A percentile compares a stretch with the other conserved stretches of the same genome.
phyloP scores from a whole-genome alignment of 176 grass and related monocot species.

The Panicum miliaceum region DNA sequence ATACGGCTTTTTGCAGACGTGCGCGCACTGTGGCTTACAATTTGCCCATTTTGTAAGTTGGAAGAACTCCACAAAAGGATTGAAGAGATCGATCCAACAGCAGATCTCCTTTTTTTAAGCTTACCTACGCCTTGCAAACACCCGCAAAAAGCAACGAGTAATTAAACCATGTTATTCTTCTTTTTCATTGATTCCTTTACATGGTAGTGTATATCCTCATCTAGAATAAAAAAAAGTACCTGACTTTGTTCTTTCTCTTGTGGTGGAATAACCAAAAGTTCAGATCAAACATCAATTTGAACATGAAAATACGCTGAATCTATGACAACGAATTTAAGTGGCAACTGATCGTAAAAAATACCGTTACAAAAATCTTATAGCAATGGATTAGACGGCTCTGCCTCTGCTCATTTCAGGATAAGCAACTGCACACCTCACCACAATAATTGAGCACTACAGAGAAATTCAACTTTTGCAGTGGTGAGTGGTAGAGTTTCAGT shows the following conservation, averaged over 20 bases:
- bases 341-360: background rate
- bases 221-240: background rate
- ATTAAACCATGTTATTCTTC: background rate
- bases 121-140: background rate
- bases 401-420: background rate
- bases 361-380: background rate
- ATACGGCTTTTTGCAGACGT: slow-evolving; percentile 1
- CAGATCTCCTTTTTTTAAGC: background rate
- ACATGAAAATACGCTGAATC: background rate
- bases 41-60: background rate
- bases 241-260: background rate
- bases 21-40: background rate
- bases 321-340: background rate
- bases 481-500: slow-evolving; percentile 15
- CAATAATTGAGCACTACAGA: slow-evolving; percentile 39
- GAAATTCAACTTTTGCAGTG: background rate
- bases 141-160: background rate
- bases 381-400: background rate
- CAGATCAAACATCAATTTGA: background rate
- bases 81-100: background rate
- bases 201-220: background rate
- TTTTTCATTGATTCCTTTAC: background rate
- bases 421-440: background rate
- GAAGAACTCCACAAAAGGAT: background rate
- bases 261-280: background rate